Percentiles rank a stretch among this genome's conserved stretches.
Evolutionary conservation across 1,284 basidiomycete species (phyloP).

Genomic region (Ceratobasidium theobromae): DNA sequence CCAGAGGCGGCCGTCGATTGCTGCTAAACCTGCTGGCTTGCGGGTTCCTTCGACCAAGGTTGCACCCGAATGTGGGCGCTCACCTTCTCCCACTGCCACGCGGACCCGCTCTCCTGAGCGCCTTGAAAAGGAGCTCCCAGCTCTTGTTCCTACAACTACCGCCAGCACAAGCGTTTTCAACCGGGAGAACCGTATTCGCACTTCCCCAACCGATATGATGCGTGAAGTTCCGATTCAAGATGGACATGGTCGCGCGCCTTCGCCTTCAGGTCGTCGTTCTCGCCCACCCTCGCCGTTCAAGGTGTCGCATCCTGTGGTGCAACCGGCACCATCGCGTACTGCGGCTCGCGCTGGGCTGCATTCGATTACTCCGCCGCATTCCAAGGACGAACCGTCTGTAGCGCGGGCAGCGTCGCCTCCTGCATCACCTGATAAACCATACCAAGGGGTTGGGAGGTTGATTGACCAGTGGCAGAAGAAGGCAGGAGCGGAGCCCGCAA

Average conservation of each 20-base stretch:
- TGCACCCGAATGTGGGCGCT: constrained; percentile 7
- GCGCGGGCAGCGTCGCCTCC: constrained; percentile 34
- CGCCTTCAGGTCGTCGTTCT: not conserved
- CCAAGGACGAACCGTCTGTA: constrained; percentile 14
- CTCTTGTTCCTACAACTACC: too few species aligned
- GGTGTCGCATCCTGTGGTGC: not conserved
- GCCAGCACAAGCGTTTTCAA: constrained; percentile 16
- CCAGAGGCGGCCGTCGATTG: constrained; percentile 41
- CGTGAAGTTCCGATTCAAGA: constrained; percentile 27
- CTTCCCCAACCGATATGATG: constrained; percentile 23
- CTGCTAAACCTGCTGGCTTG: constrained; percentile 43
- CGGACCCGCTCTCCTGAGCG: constrained; percentile 6
- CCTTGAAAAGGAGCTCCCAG: not conserved
- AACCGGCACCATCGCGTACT: not conserved
- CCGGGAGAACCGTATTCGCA: constrained; percentile 5
- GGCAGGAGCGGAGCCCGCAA: constrained; percentile 54
- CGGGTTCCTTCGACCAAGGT: constrained; percentile 43
- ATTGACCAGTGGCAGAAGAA: constrained; percentile 84
- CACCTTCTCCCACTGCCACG: not conserved
- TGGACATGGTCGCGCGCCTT: not conserved
- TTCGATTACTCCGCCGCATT: constrained; percentile 16
- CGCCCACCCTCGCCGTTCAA: constrained; percentile 23
- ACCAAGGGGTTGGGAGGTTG: constrained; percentile 74
- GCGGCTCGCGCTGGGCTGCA: not conserved
- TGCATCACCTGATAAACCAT: constrained; percentile 69